Percentiles rank a stretch among this genome's conserved stretches.
These are phyloP conservation scores for Taphrina wiesneri DNA, from an alignment of 1,139 yeast genomes.

Conservation along the genomic window DNA sequence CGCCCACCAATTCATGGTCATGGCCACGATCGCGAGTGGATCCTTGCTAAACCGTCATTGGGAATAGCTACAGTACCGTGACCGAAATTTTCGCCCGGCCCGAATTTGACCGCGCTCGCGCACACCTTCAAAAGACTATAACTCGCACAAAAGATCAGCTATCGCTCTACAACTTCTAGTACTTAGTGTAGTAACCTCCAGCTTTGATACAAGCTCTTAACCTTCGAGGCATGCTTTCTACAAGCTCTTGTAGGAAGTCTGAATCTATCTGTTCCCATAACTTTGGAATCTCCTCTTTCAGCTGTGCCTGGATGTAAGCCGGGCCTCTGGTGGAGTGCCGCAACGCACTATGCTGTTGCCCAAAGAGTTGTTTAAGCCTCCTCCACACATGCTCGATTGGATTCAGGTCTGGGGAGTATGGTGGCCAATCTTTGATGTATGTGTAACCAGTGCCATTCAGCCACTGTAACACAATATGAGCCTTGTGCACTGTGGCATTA, in stretches of 20 bases:
- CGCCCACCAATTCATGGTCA: too few species aligned
- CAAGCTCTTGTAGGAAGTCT: not conserved
- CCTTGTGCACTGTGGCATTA: constrained; percentile 1
- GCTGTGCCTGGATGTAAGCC: not conserved
- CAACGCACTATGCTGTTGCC: not conserved
- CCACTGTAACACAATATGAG: not conserved
- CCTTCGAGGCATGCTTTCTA: not conserved
- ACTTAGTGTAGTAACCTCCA: too few species aligned
- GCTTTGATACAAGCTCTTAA: not conserved
- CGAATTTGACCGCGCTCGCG: too few species aligned
- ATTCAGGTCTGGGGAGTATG: not conserved
- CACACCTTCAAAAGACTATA: too few species aligned
- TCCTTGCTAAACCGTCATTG: too few species aligned
- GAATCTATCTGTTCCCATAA: not conserved
- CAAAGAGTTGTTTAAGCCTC: not conserved
- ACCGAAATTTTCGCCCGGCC: too few species aligned
- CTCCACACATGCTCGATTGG: not conserved
- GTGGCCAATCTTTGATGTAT: not conserved
- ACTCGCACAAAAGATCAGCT: too few species aligned
- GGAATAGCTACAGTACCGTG: too few species aligned
- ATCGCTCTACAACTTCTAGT: too few species aligned
- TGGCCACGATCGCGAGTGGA: too few species aligned
- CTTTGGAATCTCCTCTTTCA: not conserved
- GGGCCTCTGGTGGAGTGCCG: constrained; percentile 1
- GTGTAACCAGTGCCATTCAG: not conserved